phyloP scores from a whole-genome alignment of 2,329 filamentous ascomycete genomes.

The Colletotrichum sp. region DNA sequence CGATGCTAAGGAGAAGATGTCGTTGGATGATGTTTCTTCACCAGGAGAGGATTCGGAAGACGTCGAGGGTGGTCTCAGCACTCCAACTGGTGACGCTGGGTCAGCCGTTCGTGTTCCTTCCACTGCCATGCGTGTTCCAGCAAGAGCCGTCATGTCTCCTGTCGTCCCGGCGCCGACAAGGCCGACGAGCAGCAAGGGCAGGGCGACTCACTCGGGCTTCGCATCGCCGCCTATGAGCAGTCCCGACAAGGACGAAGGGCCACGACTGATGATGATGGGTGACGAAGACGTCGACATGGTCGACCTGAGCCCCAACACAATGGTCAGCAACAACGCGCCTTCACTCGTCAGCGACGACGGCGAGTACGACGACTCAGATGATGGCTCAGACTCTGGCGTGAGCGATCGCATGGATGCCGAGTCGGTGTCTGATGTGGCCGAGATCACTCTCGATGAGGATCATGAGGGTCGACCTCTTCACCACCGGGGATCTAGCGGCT shows the following conservation, averaged over 20 bases:
- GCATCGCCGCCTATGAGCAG: slow-evolving; percentile 36
- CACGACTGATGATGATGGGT: slow-evolving; percentile 37
- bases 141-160: slow-evolving; percentile 60
- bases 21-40: slow-evolving; percentile 54
- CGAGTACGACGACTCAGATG: slow-evolving; percentile 77
- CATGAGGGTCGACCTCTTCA: slow-evolving; percentile 51
- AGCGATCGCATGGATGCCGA: slow-evolving; percentile 64
- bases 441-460: slow-evolving; percentile 66
- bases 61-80: slow-evolving; percentile 37
- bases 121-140: slow-evolving; percentile 62
- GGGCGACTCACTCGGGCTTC: slow-evolving; percentile 43
- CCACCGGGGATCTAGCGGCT: slow-evolving; percentile 38
- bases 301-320: slow-evolving; percentile 72
- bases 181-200: slow-evolving; percentile 64
- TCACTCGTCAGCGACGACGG: slow-evolving; percentile 83
- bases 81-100: slow-evolving; percentile 27
- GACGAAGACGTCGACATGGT: slow-evolving; percentile 60
- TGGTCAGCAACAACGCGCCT: slow-evolving; percentile 77
- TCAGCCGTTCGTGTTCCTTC: slow-evolving; percentile 31
- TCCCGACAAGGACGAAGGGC: slow-evolving; percentile 25
- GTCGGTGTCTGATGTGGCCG: slow-evolving; percentile 64
- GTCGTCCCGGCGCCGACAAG: slow-evolving; percentile 45
- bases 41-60: slow-evolving; percentile 62
- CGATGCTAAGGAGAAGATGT: slow-evolving; percentile 62
- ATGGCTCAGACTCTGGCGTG: slow-evolving; percentile 63